Evolutionary conservation across 495 filamentous ascomycete species (phyloP), one percentile per base, ranked within the genome.

Genomic region (Zalerion maritima): DNA sequence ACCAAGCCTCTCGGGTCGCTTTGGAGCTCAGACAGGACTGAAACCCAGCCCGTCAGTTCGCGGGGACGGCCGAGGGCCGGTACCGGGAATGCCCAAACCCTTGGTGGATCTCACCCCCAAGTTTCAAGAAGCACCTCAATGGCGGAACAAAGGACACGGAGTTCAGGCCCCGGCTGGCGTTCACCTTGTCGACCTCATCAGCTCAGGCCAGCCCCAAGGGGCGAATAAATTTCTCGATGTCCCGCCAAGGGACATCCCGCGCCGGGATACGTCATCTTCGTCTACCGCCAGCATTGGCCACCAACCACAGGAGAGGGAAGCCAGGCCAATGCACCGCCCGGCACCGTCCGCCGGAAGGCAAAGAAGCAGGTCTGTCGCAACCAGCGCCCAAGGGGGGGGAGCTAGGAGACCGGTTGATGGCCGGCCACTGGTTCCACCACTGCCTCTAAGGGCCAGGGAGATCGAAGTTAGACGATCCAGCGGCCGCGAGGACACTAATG

Each of bases 101-200:
- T 62, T 92, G 0, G 58, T 94, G 8, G 79, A 85, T 40, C 62
- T 89, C 12, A 81, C 73, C 0, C 77, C 82, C 0, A 56, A 62
- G n/a, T 82, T 78, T 45, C 62, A 66, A 24, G 80, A 83, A 35
- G 63, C 81, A 12, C 81, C 77, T 3, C 83, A 91, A 40, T 67
- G 62, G 62, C 47, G 56, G 4, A 71, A 48, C 13, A 74, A 72
- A 29, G 84, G 84, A 8, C 71, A 68, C 36, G 80, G 75, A 6
- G 67, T 82, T 22, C 56, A 55, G 5, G 67, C 76, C 1, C 69
- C 77, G 1, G 54, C 65, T 1, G 67, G 78, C 19, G 45, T 58
- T 41, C 51, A 59, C 10, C 60, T 91, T 0, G 62, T 91, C 18
- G 78, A 85, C 18, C 41, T 58, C 2, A 50, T 50, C 18, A 37